Evolutionary conservation across 805 yeast species (phyloP).

Genomic region (Ogataea minuta): DNA sequence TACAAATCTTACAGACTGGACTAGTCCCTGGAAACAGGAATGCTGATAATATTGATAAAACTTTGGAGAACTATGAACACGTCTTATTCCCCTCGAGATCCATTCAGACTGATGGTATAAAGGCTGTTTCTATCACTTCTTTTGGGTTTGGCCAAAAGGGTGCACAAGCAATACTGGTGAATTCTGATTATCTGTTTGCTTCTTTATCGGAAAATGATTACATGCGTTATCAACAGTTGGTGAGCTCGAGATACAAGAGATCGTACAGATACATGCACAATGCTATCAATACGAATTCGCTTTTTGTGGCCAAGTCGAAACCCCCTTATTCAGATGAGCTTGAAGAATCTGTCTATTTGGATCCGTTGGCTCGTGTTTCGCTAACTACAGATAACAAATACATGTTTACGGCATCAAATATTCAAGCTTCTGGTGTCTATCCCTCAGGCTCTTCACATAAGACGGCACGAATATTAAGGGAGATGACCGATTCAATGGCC

Average conservation of each 20-base stretch:
- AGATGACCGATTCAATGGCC: conserved; percentile 47
- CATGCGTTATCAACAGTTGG: conserved; percentile 68
- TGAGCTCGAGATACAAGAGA: conserved; percentile 75
- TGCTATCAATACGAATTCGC: conserved; percentile 84
- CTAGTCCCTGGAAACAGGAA: conserved; percentile 98
- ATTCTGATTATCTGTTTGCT: conserved; percentile 91
- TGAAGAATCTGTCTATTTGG: conserved; percentile 89
- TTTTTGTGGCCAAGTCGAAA: conserved; percentile 90
- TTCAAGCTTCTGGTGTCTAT: conserved; percentile 46
- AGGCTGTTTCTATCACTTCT: conserved; percentile 95
- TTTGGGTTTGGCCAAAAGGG: conserved; percentile 99
- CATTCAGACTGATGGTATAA: conserved; percentile 92
- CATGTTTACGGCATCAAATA: conserved; percentile 46
- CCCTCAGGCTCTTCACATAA: conserved; percentile 48
- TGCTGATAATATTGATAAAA: conserved; percentile 91
- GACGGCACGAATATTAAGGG: conserved; percentile 62
- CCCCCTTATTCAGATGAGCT: conserved; percentile 90
- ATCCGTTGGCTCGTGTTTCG: conserved; percentile 84
- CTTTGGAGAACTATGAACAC: conserved; percentile 78
- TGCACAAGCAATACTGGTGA: conserved; percentile 88
- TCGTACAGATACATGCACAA: conserved; percentile 95
- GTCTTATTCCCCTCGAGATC: conserved; percentile 93
- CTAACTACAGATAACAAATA: conserved; percentile 37
- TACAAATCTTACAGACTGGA: conserved; percentile 90
- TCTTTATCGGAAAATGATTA: conserved; percentile 71